Evolutionary conservation across 208 protist genomes (phyloP), one percentile per base, ranked within the genome.

Genomic region (Jaenimonas drosophilae): DNA sequence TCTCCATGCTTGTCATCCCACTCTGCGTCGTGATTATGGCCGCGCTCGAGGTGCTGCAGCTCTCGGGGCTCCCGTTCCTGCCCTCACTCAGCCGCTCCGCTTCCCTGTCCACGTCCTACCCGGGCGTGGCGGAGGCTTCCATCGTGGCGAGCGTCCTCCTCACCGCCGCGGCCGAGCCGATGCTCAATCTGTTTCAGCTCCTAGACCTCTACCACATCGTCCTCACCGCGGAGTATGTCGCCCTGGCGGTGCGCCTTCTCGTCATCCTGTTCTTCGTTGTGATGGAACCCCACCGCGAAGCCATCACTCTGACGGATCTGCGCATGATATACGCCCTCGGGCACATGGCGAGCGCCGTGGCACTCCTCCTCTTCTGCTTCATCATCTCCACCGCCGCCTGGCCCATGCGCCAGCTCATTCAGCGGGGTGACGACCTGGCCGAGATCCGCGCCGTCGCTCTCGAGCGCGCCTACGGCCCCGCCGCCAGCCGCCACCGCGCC

Each of bases 141-240:
- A n/a, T 60, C 37, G 37, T 41, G 24, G 26, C 29, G 19, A 4
- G 32, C 7, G 41, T 76, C 3, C 16, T 78, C 2, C 32, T 77
- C 29, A 59, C 51, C 36, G 59, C 77, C 4, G 27, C 62, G 6
- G 59, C 62, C 14, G 78, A 91, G 52, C 83, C 83, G 25, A 77
- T 65, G 47, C 30, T 91, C 12, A 64, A 71, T n/a, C 49, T 91
- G 20, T 59, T 69, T 26, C 68, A 80, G 34, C 74, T 70, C 1
- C 67, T 88, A 14, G 72, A 86, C 47, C 44, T 78, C 29, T 78
- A 79, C 24, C 68, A 66, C 16, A 50, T 68, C 7, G 61, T 85
- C 4, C 73, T 92, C 14, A 17, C 84, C 5, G 73, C 83, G 4
- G 78, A 92, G 64, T 85, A 66, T 37, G 55, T 52, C 20, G 54